These are phyloP conservation scores for Aspergillus tanneri DNA, from an alignment of 2,329 filamentous ascomycete genomes.

Conservation along the genomic window DNA sequence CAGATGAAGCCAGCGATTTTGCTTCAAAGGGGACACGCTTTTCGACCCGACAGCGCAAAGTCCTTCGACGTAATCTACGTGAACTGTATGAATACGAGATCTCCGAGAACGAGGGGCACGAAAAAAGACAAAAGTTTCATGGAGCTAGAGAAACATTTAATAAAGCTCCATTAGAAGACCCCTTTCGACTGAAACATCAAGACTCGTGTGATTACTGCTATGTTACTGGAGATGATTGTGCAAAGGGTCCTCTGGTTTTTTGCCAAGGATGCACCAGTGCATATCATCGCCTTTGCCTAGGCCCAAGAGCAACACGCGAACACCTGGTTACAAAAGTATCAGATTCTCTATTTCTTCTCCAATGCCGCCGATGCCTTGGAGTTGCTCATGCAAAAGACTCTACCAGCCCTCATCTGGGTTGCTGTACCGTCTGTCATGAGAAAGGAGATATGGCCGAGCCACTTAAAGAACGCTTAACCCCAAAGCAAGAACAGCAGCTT, in stretches of 20 bases:
- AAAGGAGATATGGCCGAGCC: conserved; percentile 69
- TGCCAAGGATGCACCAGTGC: conserved; percentile 88
- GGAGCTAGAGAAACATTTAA: conserved; percentile 74
- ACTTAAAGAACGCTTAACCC: conserved; percentile 70
- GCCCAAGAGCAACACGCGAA: conserved; percentile 69
- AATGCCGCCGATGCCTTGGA: conserved; percentile 83
- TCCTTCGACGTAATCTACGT: conserved; percentile 41
- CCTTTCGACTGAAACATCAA: conserved; percentile 70
- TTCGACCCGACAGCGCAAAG: conserved; percentile 33
- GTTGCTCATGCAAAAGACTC: conserved; percentile 65
- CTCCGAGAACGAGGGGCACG: conserved; percentile 50
- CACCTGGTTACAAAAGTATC: conserved; percentile 86
- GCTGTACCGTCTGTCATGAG: conserved; percentile 68
- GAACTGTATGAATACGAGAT: conserved; percentile 43
- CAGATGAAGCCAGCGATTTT: conserved; percentile 16
- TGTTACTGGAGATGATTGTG: conserved; percentile 51
- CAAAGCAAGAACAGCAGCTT: conserved; percentile 79
- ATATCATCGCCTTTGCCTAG: conserved; percentile 82
- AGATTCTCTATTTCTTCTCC: conserved; percentile 75
- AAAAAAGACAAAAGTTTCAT: conserved; percentile 40
- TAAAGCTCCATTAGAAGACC: conserved; percentile 57
- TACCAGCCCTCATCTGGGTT: conserved; percentile 66
- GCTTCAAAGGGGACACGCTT: conserved; percentile 22
- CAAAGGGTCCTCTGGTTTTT: conserved; percentile 70
- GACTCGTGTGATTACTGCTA: conserved; percentile 71